Percentiles rank a stretch among this genome's conserved stretches.
Evolutionary conservation across 2,329 filamentous ascomycete species (phyloP).

Genomic region (Calonectria multiphialidica): DNA sequence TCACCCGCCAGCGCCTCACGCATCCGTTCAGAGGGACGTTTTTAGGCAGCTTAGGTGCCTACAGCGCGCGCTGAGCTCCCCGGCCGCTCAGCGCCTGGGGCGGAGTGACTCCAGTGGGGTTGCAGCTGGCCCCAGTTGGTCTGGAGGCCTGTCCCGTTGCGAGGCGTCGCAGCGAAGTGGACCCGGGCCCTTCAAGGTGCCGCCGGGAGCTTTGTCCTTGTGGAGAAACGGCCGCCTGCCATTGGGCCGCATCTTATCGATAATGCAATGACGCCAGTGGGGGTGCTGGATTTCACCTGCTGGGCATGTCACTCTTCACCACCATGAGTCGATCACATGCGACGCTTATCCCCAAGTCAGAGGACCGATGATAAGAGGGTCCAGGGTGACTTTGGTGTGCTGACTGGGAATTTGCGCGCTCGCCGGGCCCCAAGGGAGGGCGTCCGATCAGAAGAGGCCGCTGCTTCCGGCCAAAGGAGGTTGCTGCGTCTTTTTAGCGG

Average conservation of each 20-base stretch:
- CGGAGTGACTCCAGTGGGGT: constrained; percentile 5
- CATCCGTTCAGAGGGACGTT: constrained; percentile 14
- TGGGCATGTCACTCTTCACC: constrained; percentile 27
- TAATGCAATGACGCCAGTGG: constrained; percentile 43
- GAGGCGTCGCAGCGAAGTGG: neutral
- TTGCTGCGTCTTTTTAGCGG: neutral
- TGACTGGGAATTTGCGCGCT: neutral
- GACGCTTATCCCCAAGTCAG: constrained; percentile 35
- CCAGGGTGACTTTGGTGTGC: constrained; percentile 8
- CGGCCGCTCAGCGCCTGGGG: neutral
- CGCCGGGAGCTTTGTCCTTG: constrained; percentile 10
- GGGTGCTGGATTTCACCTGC: constrained; percentile 12
- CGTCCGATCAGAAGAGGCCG: constrained; percentile 10
- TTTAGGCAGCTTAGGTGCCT: constrained; percentile 19
- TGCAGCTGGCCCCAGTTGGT: neutral
- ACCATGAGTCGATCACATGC: constrained; percentile 42
- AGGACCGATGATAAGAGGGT: constrained; percentile 36
- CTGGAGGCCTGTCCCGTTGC: neutral
- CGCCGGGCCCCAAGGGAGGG: neutral
- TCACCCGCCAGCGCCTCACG: constrained; percentile 2
- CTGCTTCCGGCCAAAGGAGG: constrained; percentile 3
- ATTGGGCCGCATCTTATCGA: constrained; percentile 37
- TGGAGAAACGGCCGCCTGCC: neutral
- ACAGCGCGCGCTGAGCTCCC: neutral
- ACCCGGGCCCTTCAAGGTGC: constrained; percentile 1